These are phyloP conservation scores for Melaleuca quinquenervia DNA, from an alignment of 345 rosid genomes.

Conservation along the genomic window DNA sequence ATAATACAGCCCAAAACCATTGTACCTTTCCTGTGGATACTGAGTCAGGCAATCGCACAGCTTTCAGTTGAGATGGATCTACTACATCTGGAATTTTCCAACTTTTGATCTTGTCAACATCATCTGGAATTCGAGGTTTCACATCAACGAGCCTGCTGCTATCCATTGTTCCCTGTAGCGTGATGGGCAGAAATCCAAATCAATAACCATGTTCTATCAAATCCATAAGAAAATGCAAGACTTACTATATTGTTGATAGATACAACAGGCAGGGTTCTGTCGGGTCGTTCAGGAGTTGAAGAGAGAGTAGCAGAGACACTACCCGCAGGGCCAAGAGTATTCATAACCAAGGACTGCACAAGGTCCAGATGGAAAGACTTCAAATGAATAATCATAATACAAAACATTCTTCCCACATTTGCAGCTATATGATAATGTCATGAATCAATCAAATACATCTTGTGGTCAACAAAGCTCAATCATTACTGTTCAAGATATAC, in stretches of 20 bases:
- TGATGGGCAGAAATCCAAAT: background rate
- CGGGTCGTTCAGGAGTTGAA: constrained; percentile 25
- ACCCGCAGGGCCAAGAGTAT: constrained; percentile 25
- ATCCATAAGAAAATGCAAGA: background rate
- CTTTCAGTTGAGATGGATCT: constrained; percentile 30
- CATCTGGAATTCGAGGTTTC: constrained; percentile 34
- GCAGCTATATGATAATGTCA: background rate
- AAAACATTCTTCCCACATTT: background rate
- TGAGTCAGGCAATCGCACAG: constrained; percentile 32
- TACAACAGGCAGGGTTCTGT: constrained; percentile 26
- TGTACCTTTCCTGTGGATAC: constrained; percentile 26
- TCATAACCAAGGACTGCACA: constrained; percentile 31
- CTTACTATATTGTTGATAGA: constrained; percentile 27
- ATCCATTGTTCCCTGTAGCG: constrained; percentile 30
- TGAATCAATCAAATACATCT: background rate
- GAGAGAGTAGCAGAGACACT: constrained; percentile 24
- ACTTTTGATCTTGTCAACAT: constrained; percentile 26
- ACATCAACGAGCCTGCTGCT: constrained; percentile 31
- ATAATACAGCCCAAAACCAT: background rate
- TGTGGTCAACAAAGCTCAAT: background rate
- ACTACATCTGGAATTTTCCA: constrained; percentile 37
- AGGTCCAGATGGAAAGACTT: background rate
- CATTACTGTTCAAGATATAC: background rate
- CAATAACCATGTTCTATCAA: background rate
- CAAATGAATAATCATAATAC: background rate